phyloP scores from a whole-genome alignment of 371 early-diverging fungal genomes.

The Aphelidium insulamus region DNA sequence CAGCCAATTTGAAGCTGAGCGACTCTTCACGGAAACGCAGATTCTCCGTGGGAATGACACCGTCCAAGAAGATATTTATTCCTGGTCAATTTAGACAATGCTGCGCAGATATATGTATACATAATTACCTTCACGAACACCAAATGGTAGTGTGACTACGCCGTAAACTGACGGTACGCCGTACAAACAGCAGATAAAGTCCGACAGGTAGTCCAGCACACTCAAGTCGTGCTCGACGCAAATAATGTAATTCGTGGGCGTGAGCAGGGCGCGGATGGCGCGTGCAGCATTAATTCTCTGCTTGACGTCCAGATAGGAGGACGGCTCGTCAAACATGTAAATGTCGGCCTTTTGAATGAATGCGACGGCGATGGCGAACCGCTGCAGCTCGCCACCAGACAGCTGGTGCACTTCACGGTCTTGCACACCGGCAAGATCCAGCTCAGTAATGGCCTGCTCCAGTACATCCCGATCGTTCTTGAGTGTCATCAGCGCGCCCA shows the following conservation, averaged over 20 bases:
- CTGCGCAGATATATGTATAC: too few relatives aligned
- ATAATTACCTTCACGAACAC: constrained; percentile 96
- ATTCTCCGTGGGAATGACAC: constrained; percentile 97
- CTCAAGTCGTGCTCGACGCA: constrained; percentile 99
- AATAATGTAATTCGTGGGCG: constrained; percentile 68
- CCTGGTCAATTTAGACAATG: too few relatives aligned
- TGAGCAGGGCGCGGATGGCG: constrained; percentile 73
- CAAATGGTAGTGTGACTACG: constrained; percentile 95
- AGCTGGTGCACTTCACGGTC: constrained; percentile 73
- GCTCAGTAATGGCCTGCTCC: constrained; percentile 42
- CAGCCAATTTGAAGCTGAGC: constrained; percentile 85
- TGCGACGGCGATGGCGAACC: constrained; percentile 89
- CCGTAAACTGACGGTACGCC: constrained; percentile 97
- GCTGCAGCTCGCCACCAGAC: constrained; percentile 99
- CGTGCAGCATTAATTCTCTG: constrained; percentile 95
- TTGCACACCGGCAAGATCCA: constrained; percentile 70
- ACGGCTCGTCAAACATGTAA: constrained; percentile 99
- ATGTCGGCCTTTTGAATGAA: constrained; percentile 79
- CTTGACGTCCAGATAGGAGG: constrained; percentile 97
- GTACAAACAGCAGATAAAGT: constrained; percentile 97
- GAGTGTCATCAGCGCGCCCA: constrained; percentile 44
- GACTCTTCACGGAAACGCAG: constrained; percentile 97
- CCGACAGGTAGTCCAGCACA: constrained; percentile 96
- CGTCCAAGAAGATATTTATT: constrained; percentile 99
- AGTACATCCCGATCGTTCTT: constrained; percentile 53